These are phyloP conservation scores for Exsudoporus frostii DNA, from an alignment of 768 basidiomycete genomes.

Conservation along the genomic window DNA sequence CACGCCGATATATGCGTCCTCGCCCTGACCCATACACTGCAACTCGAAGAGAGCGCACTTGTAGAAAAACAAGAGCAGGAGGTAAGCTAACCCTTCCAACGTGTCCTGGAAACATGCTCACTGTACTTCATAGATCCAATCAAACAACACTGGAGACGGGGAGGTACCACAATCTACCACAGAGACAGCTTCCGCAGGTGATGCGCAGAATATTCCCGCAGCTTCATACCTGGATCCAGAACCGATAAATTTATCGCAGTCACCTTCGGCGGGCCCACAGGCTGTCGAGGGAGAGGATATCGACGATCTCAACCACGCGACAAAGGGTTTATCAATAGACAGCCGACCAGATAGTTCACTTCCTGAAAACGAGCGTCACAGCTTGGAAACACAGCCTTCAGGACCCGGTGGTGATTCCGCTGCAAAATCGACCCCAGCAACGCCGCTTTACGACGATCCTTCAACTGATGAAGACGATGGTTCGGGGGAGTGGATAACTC, in stretches of 20 bases:
- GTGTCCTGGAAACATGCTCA: neutral
- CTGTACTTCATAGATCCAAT: conserved; percentile 5
- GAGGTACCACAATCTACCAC: neutral
- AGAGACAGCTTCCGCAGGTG: conserved; percentile 1
- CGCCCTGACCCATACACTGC: conserved; percentile 80
- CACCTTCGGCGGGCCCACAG: neutral
- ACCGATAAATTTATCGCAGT: neutral
- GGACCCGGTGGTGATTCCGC: conserved; percentile 1
- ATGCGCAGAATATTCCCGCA: neutral
- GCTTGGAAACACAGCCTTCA: conserved; percentile 27
- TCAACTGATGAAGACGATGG: conserved; percentile 75
- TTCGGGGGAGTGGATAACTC: conserved; percentile 97
- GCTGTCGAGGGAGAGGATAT: neutral
- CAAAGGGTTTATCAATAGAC: conserved; percentile 12
- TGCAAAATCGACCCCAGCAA: conserved; percentile 11
- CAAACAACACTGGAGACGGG: neutral
- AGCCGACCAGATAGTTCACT: conserved; percentile 3
- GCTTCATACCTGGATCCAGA: neutral
- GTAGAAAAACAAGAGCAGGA: conserved; percentile 29
- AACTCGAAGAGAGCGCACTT: conserved; percentile 46
- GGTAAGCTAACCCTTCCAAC: conserved; percentile 17
- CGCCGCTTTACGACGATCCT: conserved; percentile 67
- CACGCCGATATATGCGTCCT: conserved; percentile 88
- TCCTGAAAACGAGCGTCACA: conserved; percentile 32
- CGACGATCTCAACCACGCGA: conserved; percentile 10